Conservation (phyloP, 768 basidiomycete species). For the Paxillus ammoniavirescens region DNA sequence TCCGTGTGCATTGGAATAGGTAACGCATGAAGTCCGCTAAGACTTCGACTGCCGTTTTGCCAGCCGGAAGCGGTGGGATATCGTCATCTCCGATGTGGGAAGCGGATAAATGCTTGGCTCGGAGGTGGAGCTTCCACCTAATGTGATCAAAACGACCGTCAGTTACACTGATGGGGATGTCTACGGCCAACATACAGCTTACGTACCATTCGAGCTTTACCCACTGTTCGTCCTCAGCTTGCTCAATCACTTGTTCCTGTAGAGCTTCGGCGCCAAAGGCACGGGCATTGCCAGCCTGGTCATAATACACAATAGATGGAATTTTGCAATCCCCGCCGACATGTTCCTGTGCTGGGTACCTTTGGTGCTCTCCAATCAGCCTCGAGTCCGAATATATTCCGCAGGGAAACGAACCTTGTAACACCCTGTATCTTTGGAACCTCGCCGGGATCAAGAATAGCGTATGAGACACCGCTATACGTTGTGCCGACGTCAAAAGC, state of each 20-base stretch:
- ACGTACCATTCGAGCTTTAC: constrained; percentile 41
- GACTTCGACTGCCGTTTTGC: constrained; percentile 36
- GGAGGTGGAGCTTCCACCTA: constrained; percentile 38
- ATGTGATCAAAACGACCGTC: background rate
- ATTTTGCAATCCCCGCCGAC: constrained; percentile 47
- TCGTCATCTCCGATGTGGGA: constrained; percentile 23
- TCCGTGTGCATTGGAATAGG: constrained; percentile 39
- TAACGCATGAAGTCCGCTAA: constrained; percentile 47
- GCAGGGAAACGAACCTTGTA: constrained; percentile 24
- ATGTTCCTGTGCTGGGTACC: constrained; percentile 43
- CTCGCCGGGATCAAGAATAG: constrained; percentile 41
- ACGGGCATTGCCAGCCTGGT: constrained; percentile 35
- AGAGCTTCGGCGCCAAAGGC: constrained; percentile 47
- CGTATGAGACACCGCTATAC: constrained; percentile 39
- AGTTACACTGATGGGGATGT: background rate
- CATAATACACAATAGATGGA: constrained; percentile 49
- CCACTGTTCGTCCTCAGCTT: constrained; percentile 39
- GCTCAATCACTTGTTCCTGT: constrained; percentile 34
- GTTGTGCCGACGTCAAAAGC: constrained; percentile 43
- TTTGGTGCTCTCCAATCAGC: constrained; percentile 10
- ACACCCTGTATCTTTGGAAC: constrained; percentile 36
- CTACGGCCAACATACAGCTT: constrained; percentile 2
- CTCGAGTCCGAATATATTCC: background rate
- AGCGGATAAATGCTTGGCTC: constrained; percentile 25
- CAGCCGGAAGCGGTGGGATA: constrained; percentile 34